These are phyloP conservation scores for Leccinum subspadiceum DNA, from an alignment of 1,284 basidiomycete genomes.

Conservation along the genomic window DNA sequence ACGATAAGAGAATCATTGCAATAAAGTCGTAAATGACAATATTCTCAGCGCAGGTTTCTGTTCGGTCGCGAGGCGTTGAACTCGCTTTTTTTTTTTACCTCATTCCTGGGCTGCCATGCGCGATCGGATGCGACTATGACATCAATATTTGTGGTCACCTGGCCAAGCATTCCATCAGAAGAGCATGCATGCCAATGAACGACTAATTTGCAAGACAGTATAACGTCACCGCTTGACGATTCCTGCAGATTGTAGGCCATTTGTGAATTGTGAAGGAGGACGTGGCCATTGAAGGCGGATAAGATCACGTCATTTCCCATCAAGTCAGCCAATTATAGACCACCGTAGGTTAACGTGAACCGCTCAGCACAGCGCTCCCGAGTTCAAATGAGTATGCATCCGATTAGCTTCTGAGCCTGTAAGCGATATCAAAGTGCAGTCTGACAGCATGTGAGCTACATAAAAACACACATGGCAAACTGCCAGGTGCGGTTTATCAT, in stretches of 20 bases:
- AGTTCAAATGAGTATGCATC: neutral
- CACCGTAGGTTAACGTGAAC: neutral
- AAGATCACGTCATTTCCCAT: neutral
- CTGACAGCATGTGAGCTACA: neutral
- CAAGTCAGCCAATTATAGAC: neutral
- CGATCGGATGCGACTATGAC: neutral
- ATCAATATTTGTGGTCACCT: neutral
- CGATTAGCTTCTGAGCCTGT: neutral
- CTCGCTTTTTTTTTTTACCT: neutral
- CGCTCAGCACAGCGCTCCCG: neutral
- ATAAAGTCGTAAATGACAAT: neutral
- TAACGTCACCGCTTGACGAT: neutral
- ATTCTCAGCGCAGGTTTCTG: neutral
- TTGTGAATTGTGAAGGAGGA: neutral
- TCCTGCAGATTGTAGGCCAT: neutral
- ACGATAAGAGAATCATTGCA: neutral
- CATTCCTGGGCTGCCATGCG: neutral
- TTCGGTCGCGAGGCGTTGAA: neutral
- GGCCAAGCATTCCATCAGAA: neutral
- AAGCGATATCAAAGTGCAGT: neutral
- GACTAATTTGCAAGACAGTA: neutral
- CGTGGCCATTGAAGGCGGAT: neutral
- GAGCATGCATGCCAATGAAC: neutral
- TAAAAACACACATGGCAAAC: neutral
- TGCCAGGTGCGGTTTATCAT: neutral